Conservation (phyloP, 163 green algal genomes). For the Trebouxiophyceae sp. region DNA sequence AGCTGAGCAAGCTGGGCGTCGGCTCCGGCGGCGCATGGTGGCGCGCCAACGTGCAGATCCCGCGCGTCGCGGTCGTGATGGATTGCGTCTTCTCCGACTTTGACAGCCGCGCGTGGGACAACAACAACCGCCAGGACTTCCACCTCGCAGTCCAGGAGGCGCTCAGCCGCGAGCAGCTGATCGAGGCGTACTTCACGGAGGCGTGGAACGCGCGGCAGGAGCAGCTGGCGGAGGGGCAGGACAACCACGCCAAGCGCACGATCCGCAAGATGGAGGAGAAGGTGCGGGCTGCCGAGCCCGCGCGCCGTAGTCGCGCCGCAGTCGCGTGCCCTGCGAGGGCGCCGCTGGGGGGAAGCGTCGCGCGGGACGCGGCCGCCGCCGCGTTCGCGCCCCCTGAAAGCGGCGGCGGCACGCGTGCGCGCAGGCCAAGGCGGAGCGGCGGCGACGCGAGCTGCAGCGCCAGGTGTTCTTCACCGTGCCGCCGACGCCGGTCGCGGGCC, state of each 20-base stretch:
- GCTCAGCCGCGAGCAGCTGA: constrained; percentile 23
- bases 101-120: constrained; percentile 61
- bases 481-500: constrained; percentile 48
- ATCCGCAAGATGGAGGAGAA: constrained; percentile 9
- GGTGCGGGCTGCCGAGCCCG: not conserved
- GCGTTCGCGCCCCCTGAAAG: no score
- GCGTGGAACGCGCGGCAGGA: not conserved
- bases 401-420: no score
- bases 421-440: constrained; percentile 22
- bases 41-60: constrained; percentile 40
- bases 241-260: not conserved
- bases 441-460: constrained; percentile 52
- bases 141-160: constrained; percentile 45
- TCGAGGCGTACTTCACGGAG: constrained; percentile 1
- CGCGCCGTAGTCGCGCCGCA: not conserved
- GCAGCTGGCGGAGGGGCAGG: not conserved
- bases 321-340: not conserved
- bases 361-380: no score
- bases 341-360: no score
- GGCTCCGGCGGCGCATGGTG: no score
- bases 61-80: constrained; percentile 40
- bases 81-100: constrained; percentile 69
- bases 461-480: constrained; percentile 86
- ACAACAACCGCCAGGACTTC: constrained; percentile 56
- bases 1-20: no score